These are phyloP conservation scores for Dorcoceras hygrometricum DNA, from an alignment of 257 asterid genomes.

Conservation along the genomic window DNA sequence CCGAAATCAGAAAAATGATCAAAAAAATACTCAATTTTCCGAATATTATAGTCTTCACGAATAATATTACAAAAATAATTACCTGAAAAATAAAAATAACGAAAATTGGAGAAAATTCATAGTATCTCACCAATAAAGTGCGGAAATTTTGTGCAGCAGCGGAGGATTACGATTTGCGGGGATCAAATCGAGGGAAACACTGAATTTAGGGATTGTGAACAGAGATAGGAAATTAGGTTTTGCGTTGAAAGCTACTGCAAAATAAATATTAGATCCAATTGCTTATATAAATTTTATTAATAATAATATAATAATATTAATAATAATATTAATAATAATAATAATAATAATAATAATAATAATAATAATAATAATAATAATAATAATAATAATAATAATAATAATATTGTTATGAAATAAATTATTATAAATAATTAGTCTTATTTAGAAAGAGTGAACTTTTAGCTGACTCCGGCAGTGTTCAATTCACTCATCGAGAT, in stretches of 20 bases:
- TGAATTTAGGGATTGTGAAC: conserved; percentile 17
- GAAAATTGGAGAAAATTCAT: conserved; percentile 21
- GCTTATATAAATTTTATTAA: no score
- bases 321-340: no score
- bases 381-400: no score
- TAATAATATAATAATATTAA: no score
- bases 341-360: no score
- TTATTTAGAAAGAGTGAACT: no score
- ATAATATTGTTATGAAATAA: no score
- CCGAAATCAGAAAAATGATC: conserved; percentile 9
- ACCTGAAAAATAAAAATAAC: background rate
- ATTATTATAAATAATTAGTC: no score
- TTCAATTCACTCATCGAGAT: no score
- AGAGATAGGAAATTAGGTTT: conserved; percentile 20
- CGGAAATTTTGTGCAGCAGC: conserved; percentile 20
- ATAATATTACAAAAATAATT: conserved; percentile 13
- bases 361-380: no score
- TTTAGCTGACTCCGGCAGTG: no score
- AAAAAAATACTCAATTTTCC: conserved; percentile 5
- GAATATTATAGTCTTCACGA: conserved; percentile 16
- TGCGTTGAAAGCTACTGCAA: conserved; percentile 9
- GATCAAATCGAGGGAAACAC: conserved; percentile 9
- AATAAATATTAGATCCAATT: background rate
- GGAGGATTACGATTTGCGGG: background rate
- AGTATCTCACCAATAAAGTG: conserved; percentile 26